Evolutionary conservation across 495 filamentous ascomycete genomes (phyloP).

Genomic region (Penicillium roqueforti): DNA sequence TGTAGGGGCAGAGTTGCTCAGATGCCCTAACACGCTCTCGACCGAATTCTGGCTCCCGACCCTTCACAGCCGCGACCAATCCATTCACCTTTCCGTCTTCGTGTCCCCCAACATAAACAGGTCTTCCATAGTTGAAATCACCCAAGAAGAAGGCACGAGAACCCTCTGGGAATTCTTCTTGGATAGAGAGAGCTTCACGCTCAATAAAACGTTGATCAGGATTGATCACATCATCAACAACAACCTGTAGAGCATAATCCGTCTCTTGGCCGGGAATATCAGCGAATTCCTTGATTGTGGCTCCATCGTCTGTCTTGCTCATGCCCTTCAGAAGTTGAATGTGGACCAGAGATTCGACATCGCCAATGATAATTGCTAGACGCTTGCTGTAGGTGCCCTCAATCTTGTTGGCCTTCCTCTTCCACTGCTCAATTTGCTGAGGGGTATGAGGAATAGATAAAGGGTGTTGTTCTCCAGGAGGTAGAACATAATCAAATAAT

Average conservation of each 20-base stretch:
- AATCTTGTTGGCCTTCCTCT: constrained; percentile 76
- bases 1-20: constrained; percentile 67
- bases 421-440: constrained; percentile 77
- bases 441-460: constrained; percentile 66
- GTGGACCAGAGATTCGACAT: constrained; percentile 83
- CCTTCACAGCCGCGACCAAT: constrained; percentile 62
- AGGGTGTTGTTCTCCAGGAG: constrained; percentile 56
- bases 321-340: constrained; percentile 91
- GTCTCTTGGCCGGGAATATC: constrained; percentile 85
- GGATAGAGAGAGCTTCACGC: constrained; percentile 74
- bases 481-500: constrained; percentile 80
- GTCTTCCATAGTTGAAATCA: constrained; percentile 88
- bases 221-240: constrained; percentile 87
- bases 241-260: constrained; percentile 82
- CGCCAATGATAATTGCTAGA: constrained; percentile 80
- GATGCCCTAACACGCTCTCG: constrained; percentile 62
- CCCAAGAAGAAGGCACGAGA: constrained; percentile 92
- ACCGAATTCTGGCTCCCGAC: constrained; percentile 77
- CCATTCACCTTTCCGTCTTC: constrained; percentile 68
- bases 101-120: constrained; percentile 77
- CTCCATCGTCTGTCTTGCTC: constrained; percentile 83
- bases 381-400: constrained; percentile 85
- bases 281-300: constrained; percentile 89
- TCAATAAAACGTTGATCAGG: constrained; percentile 93
- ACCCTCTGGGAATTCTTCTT: constrained; percentile 83